phyloP scores from a whole-genome alignment of 192 early-diverging fungal genomes.

The Coemansia reversa region DNA sequence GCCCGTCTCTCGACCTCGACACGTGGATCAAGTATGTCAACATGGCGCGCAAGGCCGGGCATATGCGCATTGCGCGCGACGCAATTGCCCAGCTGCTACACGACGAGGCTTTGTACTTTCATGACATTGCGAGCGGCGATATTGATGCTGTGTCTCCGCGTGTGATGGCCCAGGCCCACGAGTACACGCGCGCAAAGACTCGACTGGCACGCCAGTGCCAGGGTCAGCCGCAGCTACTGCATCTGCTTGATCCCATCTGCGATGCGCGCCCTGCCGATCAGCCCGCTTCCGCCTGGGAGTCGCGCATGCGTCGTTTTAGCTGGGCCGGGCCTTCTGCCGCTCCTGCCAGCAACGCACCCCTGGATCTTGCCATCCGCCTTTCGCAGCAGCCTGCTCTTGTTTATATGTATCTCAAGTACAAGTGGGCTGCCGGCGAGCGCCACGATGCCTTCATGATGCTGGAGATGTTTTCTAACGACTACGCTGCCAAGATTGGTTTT shows the following conservation, averaged over 20 bases:
- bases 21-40: constrained; percentile 96
- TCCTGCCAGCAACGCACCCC: constrained; percentile 2
- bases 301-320: constrained; percentile 15
- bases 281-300: constrained; percentile 11
- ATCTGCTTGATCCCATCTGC: not conserved
- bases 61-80: constrained; percentile 52
- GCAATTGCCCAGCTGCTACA: constrained; percentile 33
- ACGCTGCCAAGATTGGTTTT: constrained; percentile 49
- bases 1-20: constrained; percentile 90
- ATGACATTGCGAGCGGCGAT: constrained; percentile 28
- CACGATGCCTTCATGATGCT: constrained; percentile 69
- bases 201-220: constrained; percentile 15
- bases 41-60: constrained; percentile 85
- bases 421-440: constrained; percentile 39
- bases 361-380: constrained; percentile 30
- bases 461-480: constrained; percentile 71
- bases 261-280: not conserved
- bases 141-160: constrained; percentile 7
- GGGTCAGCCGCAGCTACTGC: not conserved
- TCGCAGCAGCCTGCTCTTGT: constrained; percentile 54
- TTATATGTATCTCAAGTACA: constrained; percentile 87
- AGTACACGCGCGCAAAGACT: constrained; percentile 20
- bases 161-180: constrained; percentile 21
- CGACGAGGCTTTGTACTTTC: constrained; percentile 32
- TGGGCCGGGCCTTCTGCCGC: constrained; percentile 1